Evolutionary conservation across 495 filamentous ascomycete species (phyloP), one percentile per base, ranked within the genome.

Genomic region (Apodospora peruviana): DNA sequence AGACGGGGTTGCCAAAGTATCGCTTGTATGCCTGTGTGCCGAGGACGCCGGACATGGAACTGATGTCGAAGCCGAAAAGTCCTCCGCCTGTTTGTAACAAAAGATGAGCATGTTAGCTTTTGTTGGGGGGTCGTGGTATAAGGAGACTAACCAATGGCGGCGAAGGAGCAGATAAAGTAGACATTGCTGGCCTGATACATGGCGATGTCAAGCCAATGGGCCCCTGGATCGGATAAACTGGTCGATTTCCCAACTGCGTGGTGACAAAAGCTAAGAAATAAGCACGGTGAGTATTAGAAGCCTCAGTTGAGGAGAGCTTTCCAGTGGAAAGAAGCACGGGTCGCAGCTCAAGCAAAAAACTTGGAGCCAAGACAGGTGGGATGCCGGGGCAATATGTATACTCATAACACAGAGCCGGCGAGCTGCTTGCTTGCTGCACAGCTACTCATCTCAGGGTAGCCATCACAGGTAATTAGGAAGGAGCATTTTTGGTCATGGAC

Each of bases 31-130:
- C 78, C 47, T 72, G 59, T 4, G 77, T 83, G 10, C 76, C 83
- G 19, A 84, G 66, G 55, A 86, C 82, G 45, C 82, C 84, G 44
- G 76, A 78, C 83, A 88, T 85, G 35, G 76, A 81, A 29, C 74
- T 77, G 59, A 88, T 87, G 62, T 88, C 84, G 66, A 86, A 88
- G 59, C 84, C 84, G 61, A 88, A 88, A 25, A 85, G 71, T 27
- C 76, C 80, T 48, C 82, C 82, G 62, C 82, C 80, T 79, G 25
- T 17, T n/a, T 35, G 7, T 19, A 9, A 9, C 37, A 40, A 12
- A 14, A 18, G 7, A 19, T 45, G 16, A 37, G 32, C 43, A 46
- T 46, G 18, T 35, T 37, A 2, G 18, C 25, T 21, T 20, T 16
- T 18, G 24, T 43, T n/a, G 37, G 18, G 7, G 16, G 9, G 37